phyloP scores from a whole-genome alignment of 2,329 filamentous ascomycete genomes.

The Plenodomus tracheiphilus region DNA sequence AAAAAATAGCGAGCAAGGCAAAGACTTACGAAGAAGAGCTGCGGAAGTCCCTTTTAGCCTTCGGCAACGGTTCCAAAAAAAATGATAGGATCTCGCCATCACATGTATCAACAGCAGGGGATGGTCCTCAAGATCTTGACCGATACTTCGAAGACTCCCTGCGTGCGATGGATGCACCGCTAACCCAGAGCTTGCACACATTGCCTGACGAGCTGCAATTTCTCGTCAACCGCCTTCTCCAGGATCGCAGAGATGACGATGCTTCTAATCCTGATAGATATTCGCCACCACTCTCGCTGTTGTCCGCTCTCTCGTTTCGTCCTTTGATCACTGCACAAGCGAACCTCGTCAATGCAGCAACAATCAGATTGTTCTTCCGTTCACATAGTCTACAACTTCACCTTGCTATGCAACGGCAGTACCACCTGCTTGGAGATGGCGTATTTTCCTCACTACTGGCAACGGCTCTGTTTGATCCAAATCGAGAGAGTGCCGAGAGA shows the following conservation, averaged over 20 bases:
- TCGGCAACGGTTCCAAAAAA: constrained; percentile 10
- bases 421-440: constrained; percentile 83
- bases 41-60: constrained; percentile 33
- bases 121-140: constrained; percentile 12
- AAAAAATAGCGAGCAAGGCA: constrained; percentile 65
- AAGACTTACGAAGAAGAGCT: constrained; percentile 53
- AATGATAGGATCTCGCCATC: not conserved
- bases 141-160: constrained; percentile 34
- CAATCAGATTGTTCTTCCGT: constrained; percentile 75
- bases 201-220: constrained; percentile 35
- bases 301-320: constrained; percentile 72
- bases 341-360: constrained; percentile 74
- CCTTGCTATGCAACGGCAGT: constrained; percentile 73
- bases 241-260: not conserved
- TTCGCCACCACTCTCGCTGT: constrained; percentile 59
- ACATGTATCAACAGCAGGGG: constrained; percentile 1
- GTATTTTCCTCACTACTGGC: constrained; percentile 79
- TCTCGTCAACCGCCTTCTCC: constrained; percentile 26
- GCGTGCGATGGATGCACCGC: constrained; percentile 28
- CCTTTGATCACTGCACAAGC: constrained; percentile 76
- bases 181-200: constrained; percentile 8
- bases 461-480: constrained; percentile 81
- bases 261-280: constrained; percentile 18
- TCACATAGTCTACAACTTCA: constrained; percentile 73
- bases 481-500: constrained; percentile 77